Base-by-base conservation (phyloP, 495 filamentous ascomycete species). In the Hypoxylon cercidicola region DNA sequence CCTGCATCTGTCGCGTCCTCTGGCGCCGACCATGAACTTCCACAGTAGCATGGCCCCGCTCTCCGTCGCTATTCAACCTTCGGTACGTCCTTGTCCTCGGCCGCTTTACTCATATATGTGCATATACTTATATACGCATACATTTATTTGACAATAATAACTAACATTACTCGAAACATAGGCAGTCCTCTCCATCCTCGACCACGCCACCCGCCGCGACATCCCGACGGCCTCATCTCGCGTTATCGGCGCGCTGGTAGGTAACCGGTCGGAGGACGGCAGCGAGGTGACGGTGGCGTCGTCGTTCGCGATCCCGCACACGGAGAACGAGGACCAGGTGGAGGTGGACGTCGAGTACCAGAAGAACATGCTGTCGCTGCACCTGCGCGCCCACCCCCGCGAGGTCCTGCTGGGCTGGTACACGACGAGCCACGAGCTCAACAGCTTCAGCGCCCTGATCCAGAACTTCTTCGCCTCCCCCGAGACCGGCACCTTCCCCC, bases 291-390 rank as follows among this genome's bases (percentile, higher is more conserved):
- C 93, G 81, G 93, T 99, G 72, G 87, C 91, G 68, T 93, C 92
- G 77, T 93, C 91, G 79, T 99, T 98, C 76, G 96, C 96, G 55
- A 95, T 99, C 67, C 92, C 93, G 57, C 95, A 99, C 82, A 97
- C 93, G 58, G 95, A 99, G 82, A 96, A 92, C 71, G 89, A 93
- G 74, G 95, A 99, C 78, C 95, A 99, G 78, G 95, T 99, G 69
- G 95, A 99, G 75, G 96, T 99, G 60, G 95, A 99, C 77, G 97
- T 99, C 86, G 95, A 98, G 78, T 99, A 98, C 75, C 95, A 99
- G 79, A 98, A 98, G 85, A 91, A 93, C 75, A 98, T 99, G 95
- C 87, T 97, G 15, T 88, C 88, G 15, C 83, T 99, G 64, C 93
- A 97, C 75, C 86, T 97, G 66, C 93, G 93, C 82, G 93, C 93